phyloP scores from a whole-genome alignment of 228 moss, liverwort and hornwort species.

The Sphagnum magellanicum region DNA sequence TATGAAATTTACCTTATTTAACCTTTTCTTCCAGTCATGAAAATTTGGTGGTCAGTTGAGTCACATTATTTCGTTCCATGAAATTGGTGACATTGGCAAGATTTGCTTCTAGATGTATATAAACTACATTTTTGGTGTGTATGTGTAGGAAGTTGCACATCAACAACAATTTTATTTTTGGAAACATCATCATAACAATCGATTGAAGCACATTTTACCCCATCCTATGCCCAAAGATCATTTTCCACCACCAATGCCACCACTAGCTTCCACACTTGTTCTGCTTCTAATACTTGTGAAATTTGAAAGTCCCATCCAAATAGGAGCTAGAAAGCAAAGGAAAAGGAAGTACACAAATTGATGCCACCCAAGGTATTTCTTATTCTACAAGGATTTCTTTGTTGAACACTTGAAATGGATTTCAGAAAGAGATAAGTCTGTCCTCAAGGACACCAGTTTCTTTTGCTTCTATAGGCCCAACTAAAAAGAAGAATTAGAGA shows the following conservation, averaged over 20 bases:
- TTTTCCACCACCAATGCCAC: slow-evolving; percentile 53
- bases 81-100: not conserved
- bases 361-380: no score
- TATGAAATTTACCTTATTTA: not conserved
- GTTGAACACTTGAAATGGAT: no score
- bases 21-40: not conserved
- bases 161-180: slow-evolving; percentile 94
- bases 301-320: slow-evolving; percentile 72
- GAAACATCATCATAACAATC: slow-evolving; percentile 87
- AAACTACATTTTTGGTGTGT: not conserved
- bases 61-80: not conserved
- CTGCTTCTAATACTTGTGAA: slow-evolving; percentile 53
- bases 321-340: slow-evolving; percentile 77
- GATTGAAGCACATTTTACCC: slow-evolving; percentile 78
- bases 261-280: slow-evolving; percentile 47
- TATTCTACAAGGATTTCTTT: no score
- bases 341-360: slow-evolving; percentile 77
- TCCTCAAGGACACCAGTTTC: no score
- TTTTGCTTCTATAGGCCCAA: no score
- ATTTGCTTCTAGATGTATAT: no score
- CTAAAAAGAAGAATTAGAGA: no score
- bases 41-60: not conserved
- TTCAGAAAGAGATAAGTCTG: no score
- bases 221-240: slow-evolving; percentile 77
- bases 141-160: slow-evolving; percentile 80